A percentile compares a stretch with the other conserved stretches of the same genome.
These are phyloP conservation scores for Porcisia deanei DNA, from an alignment of 208 protist genomes.

Conservation along the genomic window DNA sequence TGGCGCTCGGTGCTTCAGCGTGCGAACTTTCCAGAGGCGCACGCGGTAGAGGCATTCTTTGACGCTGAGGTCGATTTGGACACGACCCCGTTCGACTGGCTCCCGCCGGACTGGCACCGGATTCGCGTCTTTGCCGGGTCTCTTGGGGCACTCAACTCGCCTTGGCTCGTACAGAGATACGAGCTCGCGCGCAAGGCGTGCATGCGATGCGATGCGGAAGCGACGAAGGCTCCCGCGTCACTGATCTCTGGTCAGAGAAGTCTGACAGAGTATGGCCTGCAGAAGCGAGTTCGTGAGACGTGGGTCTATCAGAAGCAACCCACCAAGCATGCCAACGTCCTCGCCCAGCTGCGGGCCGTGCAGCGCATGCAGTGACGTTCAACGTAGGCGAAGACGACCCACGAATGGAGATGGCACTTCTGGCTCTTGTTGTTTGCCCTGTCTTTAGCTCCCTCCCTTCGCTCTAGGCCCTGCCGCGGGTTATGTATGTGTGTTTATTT, in stretches of 20 bases:
- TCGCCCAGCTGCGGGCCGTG: constrained; percentile 51
- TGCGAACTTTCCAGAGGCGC: constrained; percentile 43
- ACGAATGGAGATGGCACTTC: too few species aligned
- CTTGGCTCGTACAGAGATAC: constrained; percentile 51
- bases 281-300: constrained; percentile 21
- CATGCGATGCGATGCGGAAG: constrained; percentile 21
- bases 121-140: constrained; percentile 58
- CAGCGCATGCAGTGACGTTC: constrained; percentile 6
- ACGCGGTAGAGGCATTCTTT: constrained; percentile 66
- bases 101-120: constrained; percentile 59
- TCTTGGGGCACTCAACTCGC: constrained; percentile 55
- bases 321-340: constrained; percentile 33
- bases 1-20: constrained; percentile 48
- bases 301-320: constrained; percentile 70
- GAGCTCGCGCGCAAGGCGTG: constrained; percentile 60
- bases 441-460: neutral
- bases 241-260: constrained; percentile 29
- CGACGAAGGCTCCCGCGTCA: constrained; percentile 8
- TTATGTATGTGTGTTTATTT: neutral
- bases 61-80: constrained; percentile 53
- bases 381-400: neutral
- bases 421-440: too few species aligned
- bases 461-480: neutral
- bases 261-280: constrained; percentile 55
- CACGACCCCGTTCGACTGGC: constrained; percentile 34